Conservation (phyloP, 352 stramenopile genomes). For the Achlya hypogyna region DNA sequence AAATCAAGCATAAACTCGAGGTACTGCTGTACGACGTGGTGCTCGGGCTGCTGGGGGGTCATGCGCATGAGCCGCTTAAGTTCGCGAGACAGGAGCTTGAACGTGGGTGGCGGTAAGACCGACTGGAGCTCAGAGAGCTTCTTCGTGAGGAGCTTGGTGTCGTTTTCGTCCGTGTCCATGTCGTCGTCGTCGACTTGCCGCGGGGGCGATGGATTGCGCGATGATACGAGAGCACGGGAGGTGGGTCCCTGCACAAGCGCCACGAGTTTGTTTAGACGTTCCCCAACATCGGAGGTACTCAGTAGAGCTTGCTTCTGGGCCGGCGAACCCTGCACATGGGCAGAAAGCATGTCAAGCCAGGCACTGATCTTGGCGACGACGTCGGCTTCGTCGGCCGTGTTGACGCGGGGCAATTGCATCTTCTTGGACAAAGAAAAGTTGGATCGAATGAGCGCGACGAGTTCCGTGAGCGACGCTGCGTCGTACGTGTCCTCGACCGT, state of each 20-base stretch:
- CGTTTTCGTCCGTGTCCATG: conserved; percentile 30
- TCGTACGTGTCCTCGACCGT: conserved; percentile 15
- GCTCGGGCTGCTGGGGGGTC: conserved; percentile 66
- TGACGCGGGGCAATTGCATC: conserved; percentile 13
- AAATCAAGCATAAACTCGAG: conserved; percentile 71
- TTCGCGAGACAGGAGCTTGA: conserved; percentile 52
- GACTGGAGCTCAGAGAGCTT: conserved; percentile 36
- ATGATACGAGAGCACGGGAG: not conserved
- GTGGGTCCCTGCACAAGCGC: conserved; percentile 2
- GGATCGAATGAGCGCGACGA: not conserved
- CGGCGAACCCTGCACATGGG: conserved; percentile 12
- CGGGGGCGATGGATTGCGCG: not conserved
- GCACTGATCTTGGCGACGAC: conserved; percentile 7
- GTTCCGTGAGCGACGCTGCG: not conserved
- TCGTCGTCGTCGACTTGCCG: conserved; percentile 20
- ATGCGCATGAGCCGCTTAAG: conserved; percentile 62
- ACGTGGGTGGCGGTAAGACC: conserved; percentile 36
- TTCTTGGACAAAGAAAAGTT: not conserved
- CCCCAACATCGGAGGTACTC: conserved; percentile 4
- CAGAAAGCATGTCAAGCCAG: conserved; percentile 19
- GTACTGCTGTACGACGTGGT: conserved; percentile 72
- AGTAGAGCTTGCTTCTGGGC: conserved; percentile 14
- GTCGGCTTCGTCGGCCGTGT: not conserved
- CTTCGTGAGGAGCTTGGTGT: conserved; percentile 51
- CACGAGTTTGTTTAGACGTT: conserved; percentile 8